Base-by-base conservation (phyloP, 2,329 filamentous ascomycete species). In the Coniella vitis region DNA sequence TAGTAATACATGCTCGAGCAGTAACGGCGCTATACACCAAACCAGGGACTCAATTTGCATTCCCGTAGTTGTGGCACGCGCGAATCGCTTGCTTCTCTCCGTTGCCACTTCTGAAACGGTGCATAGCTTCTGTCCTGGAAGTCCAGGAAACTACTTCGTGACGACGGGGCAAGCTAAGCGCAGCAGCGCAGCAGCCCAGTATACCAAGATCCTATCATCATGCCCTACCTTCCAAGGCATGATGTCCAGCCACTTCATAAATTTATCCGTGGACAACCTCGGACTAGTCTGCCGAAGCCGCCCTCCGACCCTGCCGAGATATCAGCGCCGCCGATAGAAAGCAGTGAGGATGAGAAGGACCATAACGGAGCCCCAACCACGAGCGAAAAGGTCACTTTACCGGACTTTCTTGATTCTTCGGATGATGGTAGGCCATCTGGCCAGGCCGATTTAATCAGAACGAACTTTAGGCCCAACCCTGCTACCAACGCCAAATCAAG, bases 371-470 rank as follows among this genome's bases (percentile, higher is more conserved):
- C 25, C 47, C 19, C 56, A 56, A 19, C 54, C 52, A 14, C 21
- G 31, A 34, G 25, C 29, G 5, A 25, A 20, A 12, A 13, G 20
- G 5, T 16, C 10, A n/a, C 12, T 34, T 35, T 34, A 29, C 34
- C 38, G 57, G 3, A 10, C 14, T 19, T 4, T 14, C 19, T 48
- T 19, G 49, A 57, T 38, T 41, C 36, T 29, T 39, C 54, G 17
- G 57, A 59, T 38, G 58, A 63, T 29, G 58, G 64, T 19, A 48
- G 48, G 21, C 54, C 13, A 14, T 42, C 48, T 29, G 49, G 51
- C n/a, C 54, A 56, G 4, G 64, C 57, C 14, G 53, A 61, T 45
- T 71, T 73, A 21, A 60, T 54, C 34, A 55, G 53, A 8, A 68
- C 65, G n/a, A 49, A 29, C 12, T 72, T 71, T 44, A 46, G 44